A percentile compares a stretch with the other conserved stretches of the same genome.
These are phyloP conservation scores for Ilyonectria mors-panacis DNA, from an alignment of 2,329 filamentous ascomycete genomes.

Conservation along the genomic window DNA sequence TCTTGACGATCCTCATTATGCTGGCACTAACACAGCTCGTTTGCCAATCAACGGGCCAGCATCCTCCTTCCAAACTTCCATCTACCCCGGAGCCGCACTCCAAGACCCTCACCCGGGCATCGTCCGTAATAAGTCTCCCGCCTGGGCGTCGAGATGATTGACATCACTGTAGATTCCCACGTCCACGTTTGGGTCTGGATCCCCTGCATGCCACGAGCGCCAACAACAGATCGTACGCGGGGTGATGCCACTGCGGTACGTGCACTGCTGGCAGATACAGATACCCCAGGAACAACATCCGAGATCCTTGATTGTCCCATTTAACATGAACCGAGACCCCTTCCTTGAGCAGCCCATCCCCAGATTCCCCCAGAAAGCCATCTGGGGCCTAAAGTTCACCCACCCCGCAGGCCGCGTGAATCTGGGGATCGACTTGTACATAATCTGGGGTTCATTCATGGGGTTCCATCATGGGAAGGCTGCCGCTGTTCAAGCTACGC, in stretches of 20 bases:
- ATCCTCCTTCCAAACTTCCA: slow-evolving; percentile 9
- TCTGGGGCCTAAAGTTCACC: slow-evolving; percentile 14
- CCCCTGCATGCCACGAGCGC: slow-evolving; percentile 36
- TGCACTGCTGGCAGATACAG: slow-evolving; percentile 34
- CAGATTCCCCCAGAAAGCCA: slow-evolving; percentile 8
- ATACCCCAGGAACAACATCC: slow-evolving; percentile 30
- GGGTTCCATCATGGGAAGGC: slow-evolving; percentile 1
- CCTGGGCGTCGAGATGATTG: slow-evolving; percentile 30
- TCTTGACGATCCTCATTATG: background rate
- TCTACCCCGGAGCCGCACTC: slow-evolving; percentile 43
- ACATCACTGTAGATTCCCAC: slow-evolving; percentile 19
- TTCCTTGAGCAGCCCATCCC: slow-evolving; percentile 14
- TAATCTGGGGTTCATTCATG: background rate
- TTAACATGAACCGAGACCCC: slow-evolving; percentile 24
- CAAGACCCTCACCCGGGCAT: slow-evolving; percentile 28
- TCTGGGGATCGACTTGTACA: slow-evolving; percentile 12
- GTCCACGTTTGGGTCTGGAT: background rate
- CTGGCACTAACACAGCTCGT: slow-evolving; percentile 11
- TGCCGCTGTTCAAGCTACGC: background rate
- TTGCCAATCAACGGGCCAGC: slow-evolving; percentile 18
- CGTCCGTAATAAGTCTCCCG: slow-evolving; percentile 27
- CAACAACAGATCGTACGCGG: slow-evolving; percentile 34
- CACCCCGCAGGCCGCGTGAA: slow-evolving; percentile 20
- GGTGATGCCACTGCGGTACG: slow-evolving; percentile 38
- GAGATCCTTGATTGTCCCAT: slow-evolving; percentile 31